A percentile compares a stretch with the other conserved stretches of the same genome.
Conservation (phyloP, 441 rosid genomes). For the Syzygium malaccense region DNA sequence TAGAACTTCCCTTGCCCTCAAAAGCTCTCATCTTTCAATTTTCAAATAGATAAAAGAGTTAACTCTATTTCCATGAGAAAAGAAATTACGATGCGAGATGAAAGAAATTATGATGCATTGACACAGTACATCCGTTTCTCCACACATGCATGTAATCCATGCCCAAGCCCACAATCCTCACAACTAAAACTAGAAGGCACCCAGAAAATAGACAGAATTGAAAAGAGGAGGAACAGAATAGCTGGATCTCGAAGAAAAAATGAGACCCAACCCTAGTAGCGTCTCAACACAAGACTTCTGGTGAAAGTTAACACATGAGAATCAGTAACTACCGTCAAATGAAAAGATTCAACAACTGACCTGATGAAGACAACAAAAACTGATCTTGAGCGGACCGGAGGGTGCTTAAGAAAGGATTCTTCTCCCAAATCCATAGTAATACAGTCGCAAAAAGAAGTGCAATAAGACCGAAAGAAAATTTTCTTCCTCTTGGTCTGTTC, state of each 20-base stretch:
- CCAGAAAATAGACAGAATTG: not conserved
- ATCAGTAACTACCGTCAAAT: not conserved
- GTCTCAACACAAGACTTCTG: not conserved
- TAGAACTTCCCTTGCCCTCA: not conserved
- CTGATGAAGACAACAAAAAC: conserved; percentile 33
- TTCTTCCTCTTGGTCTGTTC: conserved; percentile 25
- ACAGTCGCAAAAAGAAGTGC: conserved; percentile 24
- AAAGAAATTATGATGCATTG: not conserved
- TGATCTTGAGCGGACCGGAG: conserved; percentile 24
- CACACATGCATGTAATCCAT: not conserved
- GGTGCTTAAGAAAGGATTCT: conserved; percentile 32
- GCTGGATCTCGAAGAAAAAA: not conserved
- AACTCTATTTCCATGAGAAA: not conserved
- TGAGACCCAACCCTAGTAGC: not conserved
- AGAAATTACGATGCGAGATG: not conserved
- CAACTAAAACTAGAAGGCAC: not conserved
- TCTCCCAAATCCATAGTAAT: conserved; percentile 37
- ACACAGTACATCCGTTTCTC: not conserved
- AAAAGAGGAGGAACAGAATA: not conserved
- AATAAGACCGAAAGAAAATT: conserved; percentile 22
- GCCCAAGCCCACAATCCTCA: not conserved
- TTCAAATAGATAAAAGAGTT: not conserved
- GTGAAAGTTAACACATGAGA: not conserved
- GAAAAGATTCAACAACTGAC: conserved; percentile 17
- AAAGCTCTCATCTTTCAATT: not conserved